Percentiles rank a stretch among this genome's conserved stretches.
phyloP scores from a whole-genome alignment of 176 grass and related monocot genomes.

The Musa troglodytarum region DNA sequence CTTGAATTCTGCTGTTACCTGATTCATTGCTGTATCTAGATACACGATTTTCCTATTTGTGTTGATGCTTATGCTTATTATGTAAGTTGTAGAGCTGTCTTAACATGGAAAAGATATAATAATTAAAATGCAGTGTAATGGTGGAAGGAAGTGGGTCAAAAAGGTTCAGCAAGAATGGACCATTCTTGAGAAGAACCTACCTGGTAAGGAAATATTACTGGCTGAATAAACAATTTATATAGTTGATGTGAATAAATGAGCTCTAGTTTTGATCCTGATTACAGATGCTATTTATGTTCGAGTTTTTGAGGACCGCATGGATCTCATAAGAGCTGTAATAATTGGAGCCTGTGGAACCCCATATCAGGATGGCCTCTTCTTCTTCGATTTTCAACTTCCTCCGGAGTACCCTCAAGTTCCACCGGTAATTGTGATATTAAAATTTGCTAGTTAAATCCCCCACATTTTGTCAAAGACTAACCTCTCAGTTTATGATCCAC shows the following conservation, averaged over 20 bases:
- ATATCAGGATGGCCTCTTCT: slow-evolving; percentile 96
- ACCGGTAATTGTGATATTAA: slow-evolving; percentile 45
- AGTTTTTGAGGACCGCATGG: slow-evolving; percentile 95
- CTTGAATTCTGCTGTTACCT: too few relatives aligned
- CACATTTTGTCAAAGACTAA: background rate
- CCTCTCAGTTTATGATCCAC: background rate
- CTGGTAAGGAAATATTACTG: slow-evolving; percentile 34
- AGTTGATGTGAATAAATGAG: background rate
- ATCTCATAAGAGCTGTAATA: slow-evolving; percentile 89
- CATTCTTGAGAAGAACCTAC: slow-evolving; percentile 96
- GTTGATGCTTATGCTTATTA: background rate
- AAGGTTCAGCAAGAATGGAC: slow-evolving; percentile 98
- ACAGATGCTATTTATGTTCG: slow-evolving; percentile 92
- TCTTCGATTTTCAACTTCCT: slow-evolving; percentile 95
- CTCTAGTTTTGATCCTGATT: slow-evolving; percentile 28
- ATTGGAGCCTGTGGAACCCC: slow-evolving; percentile 90
- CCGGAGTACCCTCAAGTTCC: slow-evolving; percentile 84
- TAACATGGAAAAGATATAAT: background rate
- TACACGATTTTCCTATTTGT: background rate
- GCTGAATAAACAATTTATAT: background rate
- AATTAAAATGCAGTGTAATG: slow-evolving; percentile 40
- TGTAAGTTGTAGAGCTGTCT: background rate
- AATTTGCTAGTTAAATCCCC: background rate
- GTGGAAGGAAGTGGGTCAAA: slow-evolving; percentile 88
- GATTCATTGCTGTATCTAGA: too few relatives aligned